Conservation (phyloP, 2,329 filamentous ascomycete species). For the Penicillium sp. region DNA sequence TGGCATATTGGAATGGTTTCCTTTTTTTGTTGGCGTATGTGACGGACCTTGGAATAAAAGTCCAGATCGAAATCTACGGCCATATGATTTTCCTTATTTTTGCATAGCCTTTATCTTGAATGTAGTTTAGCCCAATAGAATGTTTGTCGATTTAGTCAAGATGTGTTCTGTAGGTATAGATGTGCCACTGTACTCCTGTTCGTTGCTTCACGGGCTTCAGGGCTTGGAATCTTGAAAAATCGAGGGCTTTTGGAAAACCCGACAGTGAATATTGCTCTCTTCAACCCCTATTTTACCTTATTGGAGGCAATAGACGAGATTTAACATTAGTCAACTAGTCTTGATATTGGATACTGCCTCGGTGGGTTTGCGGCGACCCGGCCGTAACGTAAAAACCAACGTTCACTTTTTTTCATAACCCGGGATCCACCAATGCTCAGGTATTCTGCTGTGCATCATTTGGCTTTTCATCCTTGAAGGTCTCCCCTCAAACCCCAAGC, state of each 20-base stretch:
- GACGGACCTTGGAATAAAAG: conserved; percentile 20
- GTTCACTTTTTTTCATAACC: neutral
- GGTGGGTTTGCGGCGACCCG: neutral
- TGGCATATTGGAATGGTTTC: conserved; percentile 21
- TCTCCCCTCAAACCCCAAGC: neutral
- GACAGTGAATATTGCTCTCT: no score
- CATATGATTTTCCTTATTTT: conserved; percentile 6
- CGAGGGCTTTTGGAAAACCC: no score
- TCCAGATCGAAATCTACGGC: conserved; percentile 15
- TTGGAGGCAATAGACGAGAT: no score
- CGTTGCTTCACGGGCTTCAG: neutral
- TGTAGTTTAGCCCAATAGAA: conserved; percentile 14
- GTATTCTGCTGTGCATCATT: neutral
- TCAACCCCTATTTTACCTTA: no score
- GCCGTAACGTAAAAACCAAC: conserved; percentile 1
- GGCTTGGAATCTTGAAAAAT: no score
- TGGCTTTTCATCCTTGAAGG: neutral
- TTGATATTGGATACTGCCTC: no score
- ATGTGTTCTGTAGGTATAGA: neutral
- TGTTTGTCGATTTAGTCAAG: neutral
- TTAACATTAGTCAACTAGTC: no score
- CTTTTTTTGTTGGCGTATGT: conserved; percentile 14
- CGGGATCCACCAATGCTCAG: conserved; percentile 1
- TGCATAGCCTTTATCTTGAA: conserved; percentile 9
- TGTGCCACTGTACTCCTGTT: neutral